phyloP scores from a whole-genome alignment of 2,329 filamentous ascomycete genomes.

The Diaporthe humulicola region DNA sequence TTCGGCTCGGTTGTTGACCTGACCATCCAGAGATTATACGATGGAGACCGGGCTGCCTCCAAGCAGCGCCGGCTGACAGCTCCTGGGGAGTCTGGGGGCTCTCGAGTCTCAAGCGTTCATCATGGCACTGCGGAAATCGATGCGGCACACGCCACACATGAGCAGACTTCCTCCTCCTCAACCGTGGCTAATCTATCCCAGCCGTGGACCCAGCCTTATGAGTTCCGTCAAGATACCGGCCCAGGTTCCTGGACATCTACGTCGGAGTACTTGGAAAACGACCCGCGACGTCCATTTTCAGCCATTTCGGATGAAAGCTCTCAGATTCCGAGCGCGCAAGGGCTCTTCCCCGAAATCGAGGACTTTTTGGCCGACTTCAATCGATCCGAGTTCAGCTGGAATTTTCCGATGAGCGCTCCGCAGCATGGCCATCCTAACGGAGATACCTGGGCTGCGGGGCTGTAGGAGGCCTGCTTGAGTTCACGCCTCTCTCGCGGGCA shows the following conservation, averaged over 20 bases:
- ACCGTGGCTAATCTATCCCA: not conserved
- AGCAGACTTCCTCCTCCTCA: not conserved
- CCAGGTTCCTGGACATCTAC: not conserved
- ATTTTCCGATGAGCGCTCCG: not conserved
- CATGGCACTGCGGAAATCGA: not conserved
- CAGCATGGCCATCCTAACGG: not conserved
- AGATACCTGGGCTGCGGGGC: not conserved
- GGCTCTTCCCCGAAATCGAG: constrained; percentile 7
- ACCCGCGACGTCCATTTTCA: not conserved
- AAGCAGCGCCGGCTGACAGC: constrained; percentile 3
- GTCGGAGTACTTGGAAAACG: not conserved
- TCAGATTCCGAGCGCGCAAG: not conserved
- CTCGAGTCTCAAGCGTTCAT: not conserved
- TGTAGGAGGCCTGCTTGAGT: not conserved
- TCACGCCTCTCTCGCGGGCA: not conserved
- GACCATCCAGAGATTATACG: constrained; percentile 35
- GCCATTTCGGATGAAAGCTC: not conserved
- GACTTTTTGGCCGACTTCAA: constrained; percentile 7
- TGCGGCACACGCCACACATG: not conserved
- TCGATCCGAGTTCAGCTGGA: constrained; percentile 16
- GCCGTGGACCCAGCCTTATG: not conserved
- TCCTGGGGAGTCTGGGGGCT: not conserved
- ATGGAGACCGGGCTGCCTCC: not conserved
- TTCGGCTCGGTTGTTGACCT: constrained; percentile 49
- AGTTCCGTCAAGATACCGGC: not conserved